Conservation (phyloP, 225 moss, liverwort and hornwort genomes). For the Polytrichum commune region DNA sequence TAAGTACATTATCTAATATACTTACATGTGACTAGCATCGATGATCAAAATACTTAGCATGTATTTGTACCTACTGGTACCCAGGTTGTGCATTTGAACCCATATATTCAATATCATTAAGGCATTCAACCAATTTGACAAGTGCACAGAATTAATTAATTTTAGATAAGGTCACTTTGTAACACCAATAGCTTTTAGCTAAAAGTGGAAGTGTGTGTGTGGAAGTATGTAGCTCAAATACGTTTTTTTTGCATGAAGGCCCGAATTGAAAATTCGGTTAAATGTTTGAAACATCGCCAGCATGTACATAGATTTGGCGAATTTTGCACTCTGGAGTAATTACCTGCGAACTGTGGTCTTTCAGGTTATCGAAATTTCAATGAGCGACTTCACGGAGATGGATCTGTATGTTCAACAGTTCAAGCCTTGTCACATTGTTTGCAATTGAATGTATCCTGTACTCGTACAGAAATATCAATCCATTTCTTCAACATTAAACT, state of each 20-base stretch:
- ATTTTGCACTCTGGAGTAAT: constrained; percentile 7
- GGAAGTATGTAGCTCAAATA: background rate
- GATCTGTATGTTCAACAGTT: constrained; percentile 51
- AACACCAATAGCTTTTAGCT: background rate
- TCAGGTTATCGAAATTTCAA: constrained; percentile 59
- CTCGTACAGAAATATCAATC: too few species aligned
- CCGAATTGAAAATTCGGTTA: background rate
- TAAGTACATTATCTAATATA: too few species aligned
- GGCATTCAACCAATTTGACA: too few species aligned
- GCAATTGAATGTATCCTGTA: background rate
- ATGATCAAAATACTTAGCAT: too few species aligned
- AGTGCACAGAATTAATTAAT: too few species aligned
- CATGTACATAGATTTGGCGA: background rate
- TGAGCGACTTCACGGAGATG: constrained; percentile 49
- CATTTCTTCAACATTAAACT: background rate
- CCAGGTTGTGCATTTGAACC: too few species aligned
- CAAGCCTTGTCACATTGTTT: constrained; percentile 14
- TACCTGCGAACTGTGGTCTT: constrained; percentile 24
- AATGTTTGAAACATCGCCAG: background rate
- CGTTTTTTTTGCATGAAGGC: background rate
- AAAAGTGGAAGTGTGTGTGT: background rate
- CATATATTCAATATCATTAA: too few species aligned
- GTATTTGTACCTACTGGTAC: too few species aligned
- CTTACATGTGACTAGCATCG: too few species aligned
- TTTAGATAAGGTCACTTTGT: background rate